Percentiles rank a stretch among this genome's conserved stretches.
phyloP scores from a whole-genome alignment of 2,329 filamentous ascomycete species.

The Triangularia verruculosa region DNA sequence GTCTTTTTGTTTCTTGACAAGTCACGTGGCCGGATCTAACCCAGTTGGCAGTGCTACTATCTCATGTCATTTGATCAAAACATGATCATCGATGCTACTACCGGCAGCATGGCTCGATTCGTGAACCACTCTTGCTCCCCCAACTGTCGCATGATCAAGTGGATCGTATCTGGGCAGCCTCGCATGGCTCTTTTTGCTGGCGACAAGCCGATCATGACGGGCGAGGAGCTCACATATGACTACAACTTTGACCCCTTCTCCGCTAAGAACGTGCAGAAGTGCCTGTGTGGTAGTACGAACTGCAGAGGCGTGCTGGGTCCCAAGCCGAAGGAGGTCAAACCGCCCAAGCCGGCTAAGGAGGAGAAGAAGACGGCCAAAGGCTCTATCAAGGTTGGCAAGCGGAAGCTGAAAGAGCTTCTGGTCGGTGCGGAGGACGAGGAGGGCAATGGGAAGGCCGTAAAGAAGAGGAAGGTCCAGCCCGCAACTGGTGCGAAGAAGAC shows the following conservation, averaged over 20 bases:
- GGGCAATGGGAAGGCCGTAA: slow-evolving; percentile 30
- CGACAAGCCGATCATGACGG: slow-evolving; percentile 83
- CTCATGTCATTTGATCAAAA: slow-evolving; percentile 98
- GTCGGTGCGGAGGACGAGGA: slow-evolving; percentile 38
- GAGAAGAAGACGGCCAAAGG: slow-evolving; percentile 42
- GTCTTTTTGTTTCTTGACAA: slow-evolving; percentile 29
- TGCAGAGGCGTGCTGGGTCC: slow-evolving; percentile 64
- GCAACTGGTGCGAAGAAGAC: slow-evolving; percentile 36
- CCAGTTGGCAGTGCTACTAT: slow-evolving; percentile 74
- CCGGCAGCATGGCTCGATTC: slow-evolving; percentile 92
- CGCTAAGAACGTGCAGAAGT: slow-evolving; percentile 65
- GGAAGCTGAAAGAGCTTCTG: slow-evolving; percentile 54
- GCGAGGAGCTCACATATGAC: slow-evolving; percentile 95
- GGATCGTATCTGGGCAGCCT: slow-evolving; percentile 89
- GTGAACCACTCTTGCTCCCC: slow-evolving; percentile 97
- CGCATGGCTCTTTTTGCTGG: slow-evolving; percentile 97
- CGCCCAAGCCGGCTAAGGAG: slow-evolving; percentile 43
- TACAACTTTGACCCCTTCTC: slow-evolving; percentile 71
- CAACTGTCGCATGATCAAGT: slow-evolving; percentile 97
- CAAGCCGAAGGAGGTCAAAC: slow-evolving; percentile 55
- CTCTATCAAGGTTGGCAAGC: slow-evolving; percentile 45
- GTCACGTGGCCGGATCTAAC: slow-evolving; percentile 17
- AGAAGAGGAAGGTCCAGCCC: slow-evolving; percentile 48
- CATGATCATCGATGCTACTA: slow-evolving; percentile 97
- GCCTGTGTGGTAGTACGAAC: slow-evolving; percentile 61